Conservation (phyloP, 805 yeast species). For the Cyberlindnera mycetangii region DNA sequence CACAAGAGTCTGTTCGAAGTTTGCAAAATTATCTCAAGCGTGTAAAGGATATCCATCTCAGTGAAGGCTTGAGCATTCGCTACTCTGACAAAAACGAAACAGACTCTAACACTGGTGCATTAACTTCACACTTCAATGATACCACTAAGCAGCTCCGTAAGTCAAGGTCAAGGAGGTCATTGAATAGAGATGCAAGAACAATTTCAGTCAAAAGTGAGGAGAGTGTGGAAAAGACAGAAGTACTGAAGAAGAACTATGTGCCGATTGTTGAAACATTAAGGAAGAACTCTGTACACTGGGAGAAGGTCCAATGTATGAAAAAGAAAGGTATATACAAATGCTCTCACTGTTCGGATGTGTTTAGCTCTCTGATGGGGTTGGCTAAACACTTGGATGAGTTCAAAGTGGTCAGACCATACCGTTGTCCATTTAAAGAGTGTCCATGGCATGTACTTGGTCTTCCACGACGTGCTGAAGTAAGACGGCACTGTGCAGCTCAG, state of each 20-base stretch:
- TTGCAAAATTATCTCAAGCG: constrained; percentile 1
- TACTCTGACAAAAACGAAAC: not conserved
- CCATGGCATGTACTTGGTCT: constrained; percentile 49
- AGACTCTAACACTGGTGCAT: not conserved
- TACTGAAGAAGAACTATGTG: not conserved
- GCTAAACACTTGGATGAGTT: constrained; percentile 44
- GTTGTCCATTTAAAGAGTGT: constrained; percentile 45
- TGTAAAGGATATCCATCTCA: constrained; percentile 4
- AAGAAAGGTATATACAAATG: constrained; percentile 46
- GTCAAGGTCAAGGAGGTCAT: not conserved
- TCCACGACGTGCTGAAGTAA: constrained; percentile 45
- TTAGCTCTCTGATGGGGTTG: constrained; percentile 36
- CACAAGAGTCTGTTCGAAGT: not conserved
- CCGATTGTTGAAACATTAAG: constrained; percentile 27
- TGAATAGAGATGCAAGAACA: not conserved
- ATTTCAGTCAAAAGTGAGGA: not conserved
- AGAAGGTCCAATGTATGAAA: constrained; percentile 30
- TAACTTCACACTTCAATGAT: not conserved
- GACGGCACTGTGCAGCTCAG: constrained; percentile 48
- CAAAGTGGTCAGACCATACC: constrained; percentile 37
- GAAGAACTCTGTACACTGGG: constrained; percentile 28
- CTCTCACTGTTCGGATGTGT: constrained; percentile 42
- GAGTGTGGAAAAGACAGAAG: not conserved
- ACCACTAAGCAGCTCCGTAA: not conserved
- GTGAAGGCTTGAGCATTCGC: not conserved